A percentile compares a stretch with the other conserved stretches of the same genome.
Evolutionary conservation across 768 basidiomycete species (phyloP).

Genomic region (Paxillus ammoniavirescens): DNA sequence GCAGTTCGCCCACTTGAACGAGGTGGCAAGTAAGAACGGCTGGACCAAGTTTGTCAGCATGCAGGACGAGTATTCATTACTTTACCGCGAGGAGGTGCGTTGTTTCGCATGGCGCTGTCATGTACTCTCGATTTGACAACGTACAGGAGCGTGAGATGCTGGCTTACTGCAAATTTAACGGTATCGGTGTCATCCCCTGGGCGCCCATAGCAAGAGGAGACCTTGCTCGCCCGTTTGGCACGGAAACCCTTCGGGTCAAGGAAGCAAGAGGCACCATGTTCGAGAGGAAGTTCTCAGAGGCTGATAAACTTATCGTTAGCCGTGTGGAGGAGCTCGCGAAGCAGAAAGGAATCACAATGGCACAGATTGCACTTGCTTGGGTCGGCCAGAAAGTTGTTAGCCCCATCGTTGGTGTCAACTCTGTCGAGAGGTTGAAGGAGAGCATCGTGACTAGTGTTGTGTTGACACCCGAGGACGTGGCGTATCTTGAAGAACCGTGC

Average conservation of each 20-base stretch:
- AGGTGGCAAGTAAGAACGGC: constrained; percentile 41
- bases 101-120: not conserved
- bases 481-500: constrained; percentile 31
- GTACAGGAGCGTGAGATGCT: constrained; percentile 45
- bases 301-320: constrained; percentile 35
- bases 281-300: constrained; percentile 25
- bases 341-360: constrained; percentile 41
- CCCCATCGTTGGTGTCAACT: constrained; percentile 44
- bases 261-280: constrained; percentile 17
- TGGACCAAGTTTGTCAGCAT: constrained; percentile 58
- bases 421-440: constrained; percentile 29
- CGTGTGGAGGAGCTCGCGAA: constrained; percentile 42
- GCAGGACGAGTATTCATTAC: constrained; percentile 52
- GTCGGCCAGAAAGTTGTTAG: constrained; percentile 37
- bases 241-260: constrained; percentile 20
- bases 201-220: constrained; percentile 40
- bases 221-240: constrained; percentile 37
- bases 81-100: constrained; percentile 53
- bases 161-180: constrained; percentile 44
- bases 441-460: constrained; percentile 24
- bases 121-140: not conserved
- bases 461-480: constrained; percentile 30
- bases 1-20: constrained; percentile 45
- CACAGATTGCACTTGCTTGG: constrained; percentile 47
- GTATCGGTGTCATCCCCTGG: constrained; percentile 55